A percentile compares a stretch with the other conserved stretches of the same genome.
Conservation (phyloP, 139 green algal species). For the Chlorella sp. region DNA sequence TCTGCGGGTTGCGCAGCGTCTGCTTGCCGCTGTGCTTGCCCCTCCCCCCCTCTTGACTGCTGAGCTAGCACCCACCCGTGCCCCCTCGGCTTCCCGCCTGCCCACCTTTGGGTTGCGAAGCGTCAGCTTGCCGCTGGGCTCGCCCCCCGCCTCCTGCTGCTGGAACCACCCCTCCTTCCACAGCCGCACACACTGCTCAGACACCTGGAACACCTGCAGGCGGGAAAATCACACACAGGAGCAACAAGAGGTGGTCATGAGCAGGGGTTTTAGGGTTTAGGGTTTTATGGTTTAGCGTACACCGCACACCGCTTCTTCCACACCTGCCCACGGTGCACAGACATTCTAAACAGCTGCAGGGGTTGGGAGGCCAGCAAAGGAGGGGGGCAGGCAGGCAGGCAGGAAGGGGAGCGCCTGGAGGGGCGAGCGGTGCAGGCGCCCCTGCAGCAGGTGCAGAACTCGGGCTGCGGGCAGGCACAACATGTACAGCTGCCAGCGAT, state of each 20-base stretch:
- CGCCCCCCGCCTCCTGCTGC: not conserved
- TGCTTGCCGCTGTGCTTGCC: slow-evolving; percentile 40
- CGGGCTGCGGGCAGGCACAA: not conserved
- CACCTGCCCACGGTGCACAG: not conserved
- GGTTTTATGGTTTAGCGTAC: too few species aligned
- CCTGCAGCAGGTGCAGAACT: not conserved
- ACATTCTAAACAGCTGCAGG: not conserved
- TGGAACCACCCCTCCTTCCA: slow-evolving; percentile 84
- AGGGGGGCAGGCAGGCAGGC: not conserved
- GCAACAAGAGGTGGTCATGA: not conserved
- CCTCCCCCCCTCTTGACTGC: not conserved
- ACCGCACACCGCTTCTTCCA: not conserved
- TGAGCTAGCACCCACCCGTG: too few species aligned
- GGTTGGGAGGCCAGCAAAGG: not conserved
- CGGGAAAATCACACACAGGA: not conserved
- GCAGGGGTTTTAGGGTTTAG: not conserved
- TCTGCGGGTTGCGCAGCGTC: slow-evolving; percentile 59
- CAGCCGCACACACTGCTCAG: slow-evolving; percentile 83
- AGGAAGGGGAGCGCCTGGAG: not conserved
- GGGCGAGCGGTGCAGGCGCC: not conserved
- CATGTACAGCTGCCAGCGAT: too few species aligned
- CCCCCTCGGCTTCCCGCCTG: too few species aligned
- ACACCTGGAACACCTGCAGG: slow-evolving; percentile 55
- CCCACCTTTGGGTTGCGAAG: slow-evolving; percentile 61
- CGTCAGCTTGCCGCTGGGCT: slow-evolving; percentile 41